Percentiles rank a stretch among this genome's conserved stretches.
phyloP scores from a whole-genome alignment of 371 early-diverging fungal species.

The Conidiobolus incongruus region DNA sequence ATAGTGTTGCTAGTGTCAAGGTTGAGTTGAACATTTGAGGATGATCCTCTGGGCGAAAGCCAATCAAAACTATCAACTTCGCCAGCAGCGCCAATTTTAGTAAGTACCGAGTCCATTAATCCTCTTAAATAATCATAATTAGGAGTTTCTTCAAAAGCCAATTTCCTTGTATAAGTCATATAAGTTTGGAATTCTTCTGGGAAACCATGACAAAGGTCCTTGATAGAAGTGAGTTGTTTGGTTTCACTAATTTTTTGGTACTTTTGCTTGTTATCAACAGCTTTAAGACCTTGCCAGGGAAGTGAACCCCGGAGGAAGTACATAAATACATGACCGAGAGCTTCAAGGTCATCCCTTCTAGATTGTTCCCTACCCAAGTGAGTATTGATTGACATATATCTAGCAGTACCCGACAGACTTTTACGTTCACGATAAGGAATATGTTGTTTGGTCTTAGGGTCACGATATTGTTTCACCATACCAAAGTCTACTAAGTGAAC shows the following conservation, averaged over 20 bases:
- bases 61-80: conserved; percentile 4
- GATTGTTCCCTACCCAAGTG: conserved; percentile 98
- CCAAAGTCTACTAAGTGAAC: conserved; percentile 99
- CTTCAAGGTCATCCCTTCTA: conserved; percentile 98
- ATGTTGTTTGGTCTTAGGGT: conserved; percentile 90
- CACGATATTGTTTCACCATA: conserved; percentile 94
- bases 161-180: conserved; percentile 47
- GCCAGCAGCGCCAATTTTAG: not conserved
- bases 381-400: conserved; percentile 98
- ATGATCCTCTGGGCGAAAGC: not conserved
- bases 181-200: conserved; percentile 25
- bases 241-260: conserved; percentile 83
- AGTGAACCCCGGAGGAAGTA: conserved; percentile 97
- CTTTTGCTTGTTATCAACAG: conserved; percentile 96
- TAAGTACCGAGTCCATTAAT: conserved; percentile 10
- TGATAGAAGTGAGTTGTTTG: conserved; percentile 54
- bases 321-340: conserved; percentile 96
- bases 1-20: too few relatives aligned
- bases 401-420: conserved; percentile 97
- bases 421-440: conserved; percentile 96
- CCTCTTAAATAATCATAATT: conserved; percentile 53
- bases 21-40: not conserved
- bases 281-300: conserved; percentile 99
- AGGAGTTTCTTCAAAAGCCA: conserved; percentile 78
- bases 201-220: conserved; percentile 60